Conservation (phyloP, 2,329 filamentous ascomycete species). For the Trichoderma asperellum region DNA sequence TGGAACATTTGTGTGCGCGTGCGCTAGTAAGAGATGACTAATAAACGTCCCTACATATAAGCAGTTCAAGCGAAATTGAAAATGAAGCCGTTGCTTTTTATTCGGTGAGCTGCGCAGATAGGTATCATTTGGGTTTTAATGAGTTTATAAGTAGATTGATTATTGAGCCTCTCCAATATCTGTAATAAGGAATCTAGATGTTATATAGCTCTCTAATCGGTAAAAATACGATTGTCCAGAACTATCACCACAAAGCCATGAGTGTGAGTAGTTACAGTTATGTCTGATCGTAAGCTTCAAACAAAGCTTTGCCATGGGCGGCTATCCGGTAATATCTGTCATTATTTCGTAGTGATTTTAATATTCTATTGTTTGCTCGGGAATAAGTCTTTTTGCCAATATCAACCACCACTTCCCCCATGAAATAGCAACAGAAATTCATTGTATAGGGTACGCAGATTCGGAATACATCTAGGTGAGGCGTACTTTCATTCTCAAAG, state of each 20-base stretch:
- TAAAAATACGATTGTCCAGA: neutral
- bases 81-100: neutral
- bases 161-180: neutral
- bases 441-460: neutral
- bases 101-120: neutral
- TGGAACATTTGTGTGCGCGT: conserved; percentile 8
- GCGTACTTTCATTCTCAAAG: neutral
- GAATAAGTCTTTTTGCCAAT: neutral
- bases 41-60: neutral
- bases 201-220: neutral
- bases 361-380: neutral
- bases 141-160: neutral
- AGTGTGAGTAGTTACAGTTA: too few species aligned
- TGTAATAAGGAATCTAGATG: neutral
- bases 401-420: neutral
- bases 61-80: neutral
- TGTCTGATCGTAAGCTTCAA: neutral
- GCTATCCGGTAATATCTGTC: neutral
- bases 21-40: neutral
- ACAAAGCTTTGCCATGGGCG: neutral
- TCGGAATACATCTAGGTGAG: neutral
- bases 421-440: neutral
- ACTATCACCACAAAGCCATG: too few species aligned
- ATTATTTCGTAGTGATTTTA: neutral
- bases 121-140: neutral